Conservation (phyloP, 2,329 filamentous ascomycete species). For the Aspergillus piperis region DNA sequence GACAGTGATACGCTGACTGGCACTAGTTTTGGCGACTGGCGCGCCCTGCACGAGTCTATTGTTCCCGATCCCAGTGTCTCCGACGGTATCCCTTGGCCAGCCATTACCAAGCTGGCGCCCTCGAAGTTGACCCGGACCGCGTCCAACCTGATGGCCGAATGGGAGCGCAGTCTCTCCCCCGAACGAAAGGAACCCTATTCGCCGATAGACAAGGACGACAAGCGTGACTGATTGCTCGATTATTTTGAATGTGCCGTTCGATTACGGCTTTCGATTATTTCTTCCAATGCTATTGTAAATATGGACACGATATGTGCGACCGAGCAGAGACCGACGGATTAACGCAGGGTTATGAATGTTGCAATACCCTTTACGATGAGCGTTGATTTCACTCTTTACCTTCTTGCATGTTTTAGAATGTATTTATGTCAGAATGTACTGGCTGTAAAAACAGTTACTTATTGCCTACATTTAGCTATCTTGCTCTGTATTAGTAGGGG, state of each 20-base stretch:
- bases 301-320: slow-evolving; percentile 21
- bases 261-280: background rate
- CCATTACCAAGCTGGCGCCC: slow-evolving; percentile 70
- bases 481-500: too few relatives aligned
- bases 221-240: slow-evolving; percentile 30
- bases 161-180: slow-evolving; percentile 74
- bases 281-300: slow-evolving; percentile 21
- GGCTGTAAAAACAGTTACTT: background rate
- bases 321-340: slow-evolving; percentile 25
- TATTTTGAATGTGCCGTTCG: slow-evolving; percentile 2
- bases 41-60: slow-evolving; percentile 27
- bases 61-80: slow-evolving; percentile 35
- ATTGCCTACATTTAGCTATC: too few relatives aligned
- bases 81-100: slow-evolving; percentile 62
- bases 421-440: background rate
- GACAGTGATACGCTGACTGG: slow-evolving; percentile 28
- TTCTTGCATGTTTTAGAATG: slow-evolving; percentile 9
- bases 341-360: slow-evolving; percentile 37
- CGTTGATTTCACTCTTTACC: slow-evolving; percentile 25
- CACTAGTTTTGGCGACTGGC: slow-evolving; percentile 43
- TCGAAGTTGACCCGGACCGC: slow-evolving; percentile 79
- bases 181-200: slow-evolving; percentile 27
- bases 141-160: slow-evolving; percentile 84
- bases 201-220: slow-evolving; percentile 30
- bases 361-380: slow-evolving; percentile 31